These are phyloP conservation scores for Hypsizygus marmoreus DNA, from an alignment of 768 basidiomycete genomes.

Conservation along the genomic window DNA sequence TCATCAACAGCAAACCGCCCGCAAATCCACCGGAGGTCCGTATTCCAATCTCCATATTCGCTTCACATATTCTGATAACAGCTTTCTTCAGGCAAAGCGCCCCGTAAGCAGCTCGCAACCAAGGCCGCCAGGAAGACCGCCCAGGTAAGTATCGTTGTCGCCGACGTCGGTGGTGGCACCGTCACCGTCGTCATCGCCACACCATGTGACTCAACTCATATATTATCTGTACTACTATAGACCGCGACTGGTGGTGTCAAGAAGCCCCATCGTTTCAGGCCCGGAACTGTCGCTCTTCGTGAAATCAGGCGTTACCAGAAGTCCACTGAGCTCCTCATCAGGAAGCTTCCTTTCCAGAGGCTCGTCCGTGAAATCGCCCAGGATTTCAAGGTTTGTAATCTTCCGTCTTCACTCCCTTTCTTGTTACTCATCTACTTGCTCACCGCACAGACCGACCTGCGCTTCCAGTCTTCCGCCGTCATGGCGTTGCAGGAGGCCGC, in stretches of 20 bases:
- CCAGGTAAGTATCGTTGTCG: conserved; percentile 48
- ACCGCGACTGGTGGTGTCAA: conserved; percentile 95
- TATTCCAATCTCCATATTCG: conserved; percentile 24
- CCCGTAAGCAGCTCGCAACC: conserved; percentile 93
- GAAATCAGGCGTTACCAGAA: conserved; percentile 99
- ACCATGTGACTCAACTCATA: conserved; percentile 21
- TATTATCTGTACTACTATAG: conserved; percentile 34
- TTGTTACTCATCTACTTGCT: conserved; percentile 9
- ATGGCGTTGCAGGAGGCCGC: conserved; percentile 94
- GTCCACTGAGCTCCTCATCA: conserved; percentile 97
- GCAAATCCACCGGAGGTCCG: conserved; percentile 97
- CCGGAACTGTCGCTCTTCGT: conserved; percentile 98
- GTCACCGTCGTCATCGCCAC: conserved; percentile 28
- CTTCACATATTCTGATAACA: conserved; percentile 12
- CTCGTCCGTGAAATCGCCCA: conserved; percentile 97
- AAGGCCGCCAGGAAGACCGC: conserved; percentile 94
- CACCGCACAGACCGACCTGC: conserved; percentile 70
- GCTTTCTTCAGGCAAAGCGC: conserved; percentile 70
- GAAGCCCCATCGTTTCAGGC: conserved; percentile 98
- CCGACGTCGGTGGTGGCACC: conserved; percentile 25
- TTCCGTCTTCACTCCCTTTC: not conserved
- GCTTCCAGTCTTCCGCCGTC: conserved; percentile 95
- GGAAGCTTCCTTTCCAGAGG: conserved; percentile 99
- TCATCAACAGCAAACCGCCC: conserved; percentile 87
- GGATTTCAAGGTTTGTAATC: conserved; percentile 79